A percentile compares a stretch with the other conserved stretches of the same genome.
These are phyloP conservation scores for Luffa aegyptiaca DNA, from an alignment of 306 rosid genomes.

Conservation along the genomic window DNA sequence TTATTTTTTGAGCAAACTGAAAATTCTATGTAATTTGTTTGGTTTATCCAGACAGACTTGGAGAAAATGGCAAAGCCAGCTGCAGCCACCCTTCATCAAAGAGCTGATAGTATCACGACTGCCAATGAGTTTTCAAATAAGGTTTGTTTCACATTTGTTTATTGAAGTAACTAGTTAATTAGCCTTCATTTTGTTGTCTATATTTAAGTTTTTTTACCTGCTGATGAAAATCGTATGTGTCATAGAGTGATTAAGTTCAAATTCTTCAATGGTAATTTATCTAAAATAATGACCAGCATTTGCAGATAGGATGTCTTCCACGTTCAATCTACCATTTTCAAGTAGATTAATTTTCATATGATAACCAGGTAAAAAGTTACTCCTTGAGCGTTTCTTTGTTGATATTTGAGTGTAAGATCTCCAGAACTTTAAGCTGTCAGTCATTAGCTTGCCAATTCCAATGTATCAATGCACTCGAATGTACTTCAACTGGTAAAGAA, in stretches of 20 bases:
- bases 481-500: background rate
- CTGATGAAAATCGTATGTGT: background rate
- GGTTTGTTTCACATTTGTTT: slow-evolving; percentile 19
- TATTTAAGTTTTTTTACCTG: background rate
- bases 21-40: slow-evolving; percentile 10
- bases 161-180: background rate
- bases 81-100: slow-evolving; percentile 18
- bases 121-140: slow-evolving; percentile 20
- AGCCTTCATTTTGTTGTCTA: background rate
- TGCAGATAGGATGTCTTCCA: background rate
- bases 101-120: slow-evolving; percentile 21
- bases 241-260: background rate
- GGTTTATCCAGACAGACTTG: slow-evolving; percentile 20
- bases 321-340: background rate
- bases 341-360: background rate
- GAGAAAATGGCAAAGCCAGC: slow-evolving; percentile 21
- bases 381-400: background rate
- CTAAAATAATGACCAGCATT: background rate
- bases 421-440: background rate
- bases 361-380: background rate
- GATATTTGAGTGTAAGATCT: background rate
- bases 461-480: background rate
- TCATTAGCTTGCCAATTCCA: background rate
- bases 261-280: background rate
- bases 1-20: background rate